phyloP scores from a whole-genome alignment of 2,329 filamentous ascomycete species.

The Venturia asperata region DNA sequence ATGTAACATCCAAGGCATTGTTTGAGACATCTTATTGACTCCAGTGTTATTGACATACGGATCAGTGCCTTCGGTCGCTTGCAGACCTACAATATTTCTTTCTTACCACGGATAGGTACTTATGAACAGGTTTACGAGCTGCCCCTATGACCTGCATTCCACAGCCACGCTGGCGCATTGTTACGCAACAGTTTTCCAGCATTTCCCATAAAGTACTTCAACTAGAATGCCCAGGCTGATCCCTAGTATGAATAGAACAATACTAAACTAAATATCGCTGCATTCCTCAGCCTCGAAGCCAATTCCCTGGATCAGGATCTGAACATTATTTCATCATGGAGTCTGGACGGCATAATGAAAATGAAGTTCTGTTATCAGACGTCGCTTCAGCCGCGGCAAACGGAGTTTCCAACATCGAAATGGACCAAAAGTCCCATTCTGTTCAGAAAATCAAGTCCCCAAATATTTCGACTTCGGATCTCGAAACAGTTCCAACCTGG shows the following conservation, averaged over 20 bases:
- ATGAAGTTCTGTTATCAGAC: background rate
- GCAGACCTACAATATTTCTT: background rate
- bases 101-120: background rate
- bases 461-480: background rate
- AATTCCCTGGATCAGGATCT: background rate
- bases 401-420: background rate
- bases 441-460: background rate
- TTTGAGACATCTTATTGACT: slow-evolving; percentile 1
- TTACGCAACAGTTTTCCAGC: background rate
- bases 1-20: background rate
- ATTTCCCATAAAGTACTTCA: background rate
- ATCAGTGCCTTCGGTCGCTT: too few species aligned
- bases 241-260: background rate
- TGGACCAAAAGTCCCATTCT: background rate
- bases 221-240: slow-evolving; percentile 1
- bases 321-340: background rate
- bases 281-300: background rate
- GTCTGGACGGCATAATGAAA: background rate
- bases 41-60: background rate
- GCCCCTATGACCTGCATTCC: background rate
- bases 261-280: background rate
- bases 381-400: background rate
- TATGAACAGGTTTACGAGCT: background rate
- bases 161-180: background rate
- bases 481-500: background rate